Conservation (phyloP, 2,329 filamentous ascomycete species). For the Penicillium sp. region DNA sequence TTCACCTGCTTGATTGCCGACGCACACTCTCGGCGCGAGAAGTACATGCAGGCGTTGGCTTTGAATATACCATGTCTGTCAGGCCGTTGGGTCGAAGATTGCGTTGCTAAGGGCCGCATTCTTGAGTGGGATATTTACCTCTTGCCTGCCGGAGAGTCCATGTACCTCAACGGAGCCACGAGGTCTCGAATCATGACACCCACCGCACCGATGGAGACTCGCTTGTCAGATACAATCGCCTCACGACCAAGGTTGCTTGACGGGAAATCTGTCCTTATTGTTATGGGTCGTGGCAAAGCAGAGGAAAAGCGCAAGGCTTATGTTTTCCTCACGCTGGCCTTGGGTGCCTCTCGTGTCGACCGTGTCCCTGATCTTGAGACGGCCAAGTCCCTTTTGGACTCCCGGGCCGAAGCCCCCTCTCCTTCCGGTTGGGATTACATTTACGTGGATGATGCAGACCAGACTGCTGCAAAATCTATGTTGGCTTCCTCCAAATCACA, state of each 20-base stretch:
- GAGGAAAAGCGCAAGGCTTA: conserved; percentile 73
- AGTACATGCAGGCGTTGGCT: conserved; percentile 93
- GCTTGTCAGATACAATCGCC: conserved; percentile 63
- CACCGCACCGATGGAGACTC: conserved; percentile 65
- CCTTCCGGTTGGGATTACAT: conserved; percentile 71
- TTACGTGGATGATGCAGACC: conserved; percentile 72
- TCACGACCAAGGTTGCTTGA: conserved; percentile 68
- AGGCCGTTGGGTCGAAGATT: conserved; percentile 79
- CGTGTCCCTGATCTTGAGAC: conserved; percentile 70
- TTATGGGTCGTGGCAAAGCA: conserved; percentile 69
- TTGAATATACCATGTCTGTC: conserved; percentile 87
- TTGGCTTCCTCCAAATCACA: conserved; percentile 31
- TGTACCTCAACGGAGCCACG: conserved; percentile 75
- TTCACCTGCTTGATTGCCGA: conserved; percentile 90
- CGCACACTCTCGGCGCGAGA: conserved; percentile 81
- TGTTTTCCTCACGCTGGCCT: conserved; percentile 77
- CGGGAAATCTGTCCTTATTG: conserved; percentile 71
- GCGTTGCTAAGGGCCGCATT: conserved; percentile 64
- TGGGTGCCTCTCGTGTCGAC: conserved; percentile 73
- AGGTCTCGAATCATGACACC: conserved; percentile 72
- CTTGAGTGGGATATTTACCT: conserved; percentile 82
- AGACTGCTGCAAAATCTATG: conserved; percentile 60
- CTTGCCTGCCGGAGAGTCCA: conserved; percentile 81
- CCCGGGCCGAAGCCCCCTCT: conserved; percentile 52
- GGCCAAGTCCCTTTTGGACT: conserved; percentile 65